Percentiles rank a stretch among this genome's conserved stretches.
Evolutionary conservation across 1,139 yeast genomes (phyloP).

Genomic region (Magnusiomyces sp.): DNA sequence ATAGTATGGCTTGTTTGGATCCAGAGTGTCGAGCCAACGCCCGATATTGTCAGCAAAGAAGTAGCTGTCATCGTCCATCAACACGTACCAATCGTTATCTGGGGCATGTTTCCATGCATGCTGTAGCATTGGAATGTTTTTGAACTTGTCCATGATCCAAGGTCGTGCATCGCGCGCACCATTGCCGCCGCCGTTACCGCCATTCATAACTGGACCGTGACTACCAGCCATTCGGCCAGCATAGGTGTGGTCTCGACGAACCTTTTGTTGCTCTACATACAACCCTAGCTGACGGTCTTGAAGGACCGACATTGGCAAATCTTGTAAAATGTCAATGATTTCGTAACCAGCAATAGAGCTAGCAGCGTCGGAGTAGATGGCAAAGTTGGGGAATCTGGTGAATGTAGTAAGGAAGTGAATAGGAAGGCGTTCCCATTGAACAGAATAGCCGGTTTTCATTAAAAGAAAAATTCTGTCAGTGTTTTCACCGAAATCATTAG

Average conservation of each 20-base stretch:
- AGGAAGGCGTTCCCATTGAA: conserved; percentile 34
- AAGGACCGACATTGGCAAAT: conserved; percentile 15
- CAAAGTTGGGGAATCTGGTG: conserved; percentile 30
- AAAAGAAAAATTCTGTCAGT: conserved; percentile 25
- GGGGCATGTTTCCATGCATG: conserved; percentile 31
- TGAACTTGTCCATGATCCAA: conserved; percentile 34
- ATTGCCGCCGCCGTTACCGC: too few species aligned
- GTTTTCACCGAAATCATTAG: conserved; percentile 21
- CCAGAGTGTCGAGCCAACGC: conserved; percentile 22
- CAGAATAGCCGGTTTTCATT: conserved; percentile 34
- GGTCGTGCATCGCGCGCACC: conserved; percentile 12
- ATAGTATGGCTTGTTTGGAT: conserved; percentile 26
- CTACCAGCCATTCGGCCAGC: neutral
- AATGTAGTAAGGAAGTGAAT: conserved; percentile 31
- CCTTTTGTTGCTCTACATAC: conserved; percentile 10
- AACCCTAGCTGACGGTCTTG: conserved; percentile 10
- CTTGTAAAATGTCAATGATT: conserved; percentile 29
- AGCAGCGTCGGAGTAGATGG: conserved; percentile 31
- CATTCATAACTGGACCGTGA: too few species aligned
- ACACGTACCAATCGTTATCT: conserved; percentile 30
- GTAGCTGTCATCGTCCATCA: conserved; percentile 34
- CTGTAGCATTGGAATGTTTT: conserved; percentile 33
- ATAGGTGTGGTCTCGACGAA: conserved; percentile 11
- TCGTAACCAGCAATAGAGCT: conserved; percentile 29
- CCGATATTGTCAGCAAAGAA: conserved; percentile 26